Evolutionary conservation across 2,329 filamentous ascomycete genomes (phyloP).

Genomic region (Coniochaeta prunicola): DNA sequence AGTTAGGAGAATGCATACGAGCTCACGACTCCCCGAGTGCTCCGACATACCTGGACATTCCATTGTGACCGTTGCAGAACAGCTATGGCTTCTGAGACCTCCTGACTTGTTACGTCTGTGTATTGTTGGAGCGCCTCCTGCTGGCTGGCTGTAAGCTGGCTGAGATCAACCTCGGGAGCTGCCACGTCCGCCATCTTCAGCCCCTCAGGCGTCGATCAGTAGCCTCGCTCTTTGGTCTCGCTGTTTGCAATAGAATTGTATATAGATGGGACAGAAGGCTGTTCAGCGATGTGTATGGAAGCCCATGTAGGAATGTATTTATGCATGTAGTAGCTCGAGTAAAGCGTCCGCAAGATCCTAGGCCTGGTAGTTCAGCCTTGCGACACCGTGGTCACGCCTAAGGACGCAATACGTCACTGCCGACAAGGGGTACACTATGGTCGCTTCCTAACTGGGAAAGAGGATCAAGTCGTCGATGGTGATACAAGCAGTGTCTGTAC

Average conservation of each 20-base stretch:
- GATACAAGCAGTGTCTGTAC: background rate
- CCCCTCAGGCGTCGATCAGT: background rate
- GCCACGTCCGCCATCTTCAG: constrained; percentile 31
- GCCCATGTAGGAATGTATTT: background rate
- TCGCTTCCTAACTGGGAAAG: background rate
- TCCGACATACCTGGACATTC: constrained; percentile 71
- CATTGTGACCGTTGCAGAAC: constrained; percentile 83
- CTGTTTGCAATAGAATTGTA: background rate
- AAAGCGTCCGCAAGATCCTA: background rate
- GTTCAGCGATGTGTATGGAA: background rate
- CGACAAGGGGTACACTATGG: background rate
- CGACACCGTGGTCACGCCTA: background rate
- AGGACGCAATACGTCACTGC: background rate
- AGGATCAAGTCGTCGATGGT: background rate
- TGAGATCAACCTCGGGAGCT: constrained; percentile 48
- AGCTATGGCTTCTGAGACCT: constrained; percentile 66
- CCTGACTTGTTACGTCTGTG: constrained; percentile 80
- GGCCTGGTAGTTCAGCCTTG: background rate
- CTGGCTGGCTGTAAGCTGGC: constrained; percentile 68
- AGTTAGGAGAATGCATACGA: background rate
- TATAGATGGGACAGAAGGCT: background rate
- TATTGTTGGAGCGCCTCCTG: constrained; percentile 83
- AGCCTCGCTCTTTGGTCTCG: background rate
- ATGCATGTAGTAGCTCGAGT: background rate
- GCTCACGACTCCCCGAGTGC: background rate